phyloP scores from a whole-genome alignment of 768 basidiomycete species.

The Coprinopsis marcescibilis region DNA sequence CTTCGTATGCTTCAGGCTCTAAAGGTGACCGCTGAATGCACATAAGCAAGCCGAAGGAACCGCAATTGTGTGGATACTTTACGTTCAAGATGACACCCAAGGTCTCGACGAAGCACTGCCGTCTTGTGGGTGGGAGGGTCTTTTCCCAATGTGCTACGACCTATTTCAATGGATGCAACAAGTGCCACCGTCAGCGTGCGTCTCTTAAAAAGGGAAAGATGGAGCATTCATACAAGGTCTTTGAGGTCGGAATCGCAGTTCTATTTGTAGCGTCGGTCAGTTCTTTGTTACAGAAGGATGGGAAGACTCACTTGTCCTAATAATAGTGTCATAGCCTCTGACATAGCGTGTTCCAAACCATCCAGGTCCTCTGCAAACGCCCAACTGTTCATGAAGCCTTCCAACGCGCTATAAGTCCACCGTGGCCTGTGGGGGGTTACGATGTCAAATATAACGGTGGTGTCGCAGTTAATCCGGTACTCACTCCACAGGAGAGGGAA shows the following conservation, averaged over 20 bases:
- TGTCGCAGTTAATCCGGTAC: conserved; percentile 18
- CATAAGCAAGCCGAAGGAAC: neutral
- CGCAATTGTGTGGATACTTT: conserved; percentile 16
- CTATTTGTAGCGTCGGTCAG: conserved; percentile 23
- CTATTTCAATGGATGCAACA: conserved; percentile 32
- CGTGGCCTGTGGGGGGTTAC: conserved; percentile 5
- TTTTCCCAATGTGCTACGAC: conserved; percentile 62
- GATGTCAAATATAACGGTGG: neutral
- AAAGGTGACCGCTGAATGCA: conserved; percentile 49
- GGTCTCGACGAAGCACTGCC: conserved; percentile 47
- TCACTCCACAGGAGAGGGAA: conserved; percentile 64
- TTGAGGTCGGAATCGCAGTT: conserved; percentile 49
- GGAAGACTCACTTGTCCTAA: conserved; percentile 45
- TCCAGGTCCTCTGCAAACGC: conserved; percentile 63
- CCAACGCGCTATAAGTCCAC: conserved; percentile 54
- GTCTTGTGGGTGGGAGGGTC: conserved; percentile 45
- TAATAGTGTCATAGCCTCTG: conserved; percentile 51
- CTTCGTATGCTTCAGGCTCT: conserved; percentile 38
- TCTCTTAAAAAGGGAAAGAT: conserved; percentile 3
- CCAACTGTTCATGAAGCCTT: conserved; percentile 59
- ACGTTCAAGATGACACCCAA: conserved; percentile 59
- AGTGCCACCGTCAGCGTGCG: neutral
- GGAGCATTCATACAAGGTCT: conserved; percentile 51
- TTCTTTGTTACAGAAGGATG: neutral
- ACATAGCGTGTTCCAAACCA: conserved; percentile 58